Conservation (phyloP, 1,284 basidiomycete genomes). For the Ganoderma leucocontextum region DNA sequence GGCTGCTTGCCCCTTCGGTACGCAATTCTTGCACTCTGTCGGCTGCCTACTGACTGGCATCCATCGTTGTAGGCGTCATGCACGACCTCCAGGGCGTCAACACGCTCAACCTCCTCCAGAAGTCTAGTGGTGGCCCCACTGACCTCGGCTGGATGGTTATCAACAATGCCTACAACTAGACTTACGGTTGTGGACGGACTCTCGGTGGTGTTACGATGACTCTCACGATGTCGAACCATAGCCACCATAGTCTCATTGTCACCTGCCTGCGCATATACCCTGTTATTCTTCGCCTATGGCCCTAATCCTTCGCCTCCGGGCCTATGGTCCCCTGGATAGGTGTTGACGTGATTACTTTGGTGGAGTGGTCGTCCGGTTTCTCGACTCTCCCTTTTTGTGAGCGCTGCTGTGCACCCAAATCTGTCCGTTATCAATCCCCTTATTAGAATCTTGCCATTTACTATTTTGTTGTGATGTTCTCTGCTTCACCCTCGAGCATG, state of each 20-base stretch:
- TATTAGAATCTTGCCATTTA: not conserved
- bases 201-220: not conserved
- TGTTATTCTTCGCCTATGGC: constrained; percentile 12
- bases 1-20: constrained; percentile 77
- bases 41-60: not conserved
- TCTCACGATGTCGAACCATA: constrained; percentile 9
- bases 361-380: constrained; percentile 25
- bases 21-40: constrained; percentile 32
- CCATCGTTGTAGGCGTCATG: constrained; percentile 61
- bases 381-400: constrained; percentile 26
- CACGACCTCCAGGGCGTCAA: constrained; percentile 76
- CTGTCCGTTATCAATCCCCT: constrained; percentile 11
- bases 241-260: constrained; percentile 14
- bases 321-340: constrained; percentile 40
- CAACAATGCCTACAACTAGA: constrained; percentile 36
- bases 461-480: constrained; percentile 26
- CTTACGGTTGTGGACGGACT: not conserved
- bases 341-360: constrained; percentile 32
- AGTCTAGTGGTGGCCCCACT: constrained; percentile 52
- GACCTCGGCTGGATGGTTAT: constrained; percentile 52
- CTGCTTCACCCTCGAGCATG: constrained; percentile 17
- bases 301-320: constrained; percentile 27
- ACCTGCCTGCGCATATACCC: constrained; percentile 34
- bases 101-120: constrained; percentile 64
- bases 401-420: constrained; percentile 35